A percentile compares a stretch with the other conserved stretches of the same genome.
Evolutionary conservation across 1,284 basidiomycete species (phyloP).

Genomic region (Chalciporus sp.): DNA sequence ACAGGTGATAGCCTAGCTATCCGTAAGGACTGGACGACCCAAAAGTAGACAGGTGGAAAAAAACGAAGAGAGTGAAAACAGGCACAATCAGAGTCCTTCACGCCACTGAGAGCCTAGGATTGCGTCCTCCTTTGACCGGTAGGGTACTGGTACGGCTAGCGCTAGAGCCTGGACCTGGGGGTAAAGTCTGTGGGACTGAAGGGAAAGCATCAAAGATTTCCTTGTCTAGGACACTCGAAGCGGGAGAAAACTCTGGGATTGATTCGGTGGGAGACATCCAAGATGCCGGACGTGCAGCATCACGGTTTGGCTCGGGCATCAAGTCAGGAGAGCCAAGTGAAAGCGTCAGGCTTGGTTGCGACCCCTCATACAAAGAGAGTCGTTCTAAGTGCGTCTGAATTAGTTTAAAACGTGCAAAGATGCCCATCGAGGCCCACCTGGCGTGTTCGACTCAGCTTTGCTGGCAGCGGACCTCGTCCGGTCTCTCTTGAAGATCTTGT

Average conservation of each 20-base stretch:
- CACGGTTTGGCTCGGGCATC: slow-evolving; percentile 12
- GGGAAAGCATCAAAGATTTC: slow-evolving; percentile 60
- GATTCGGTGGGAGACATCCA: slow-evolving; percentile 44
- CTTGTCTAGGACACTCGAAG: slow-evolving; percentile 44
- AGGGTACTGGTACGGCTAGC: slow-evolving; percentile 29
- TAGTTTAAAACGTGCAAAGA: not conserved
- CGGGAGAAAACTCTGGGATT: slow-evolving; percentile 40
- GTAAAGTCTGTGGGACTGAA: slow-evolving; percentile 48
- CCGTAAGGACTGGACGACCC: not conserved
- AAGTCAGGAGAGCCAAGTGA: slow-evolving; percentile 21
- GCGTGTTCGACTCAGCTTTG: slow-evolving; percentile 14
- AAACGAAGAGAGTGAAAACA: not conserved
- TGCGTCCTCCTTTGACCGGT: slow-evolving; percentile 27
- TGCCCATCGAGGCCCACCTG: slow-evolving; percentile 26
- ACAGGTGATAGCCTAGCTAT: slow-evolving; percentile 5
- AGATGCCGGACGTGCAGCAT: slow-evolving; percentile 37
- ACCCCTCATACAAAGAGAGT: slow-evolving; percentile 27
- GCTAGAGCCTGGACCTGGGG: slow-evolving; percentile 26
- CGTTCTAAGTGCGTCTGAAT: slow-evolving; percentile 22
- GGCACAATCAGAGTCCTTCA: slow-evolving; percentile 19
- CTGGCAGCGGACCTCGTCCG: slow-evolving; percentile 50
- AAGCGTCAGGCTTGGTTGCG: slow-evolving; percentile 27
- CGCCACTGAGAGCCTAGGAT: slow-evolving; percentile 25
- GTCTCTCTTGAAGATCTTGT: slow-evolving; percentile 52
- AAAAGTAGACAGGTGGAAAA: not conserved